Conservation (phyloP, 257 asterid species). For the Solanum chmielewskii region DNA sequence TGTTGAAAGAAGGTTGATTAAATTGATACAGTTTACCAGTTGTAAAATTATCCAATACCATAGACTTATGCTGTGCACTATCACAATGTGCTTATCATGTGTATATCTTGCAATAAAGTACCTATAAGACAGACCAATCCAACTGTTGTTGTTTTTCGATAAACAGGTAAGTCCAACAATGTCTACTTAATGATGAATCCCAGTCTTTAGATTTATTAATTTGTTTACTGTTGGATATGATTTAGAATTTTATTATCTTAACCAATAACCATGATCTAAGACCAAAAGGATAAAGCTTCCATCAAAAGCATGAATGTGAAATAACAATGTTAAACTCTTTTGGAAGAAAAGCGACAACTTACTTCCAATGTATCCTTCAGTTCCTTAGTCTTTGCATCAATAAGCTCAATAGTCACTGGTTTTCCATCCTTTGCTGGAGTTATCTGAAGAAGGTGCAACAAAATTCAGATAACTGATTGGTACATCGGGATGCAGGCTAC, state of each 20-base stretch:
- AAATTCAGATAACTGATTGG: neutral
- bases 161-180: neutral
- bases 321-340: neutral
- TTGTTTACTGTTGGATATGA: neutral
- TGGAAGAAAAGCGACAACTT: neutral
- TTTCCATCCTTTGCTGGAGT: constrained; percentile 97
- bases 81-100: neutral
- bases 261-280: neutral
- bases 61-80: neutral
- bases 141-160: neutral
- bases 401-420: constrained; percentile 88
- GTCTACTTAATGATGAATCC: neutral
- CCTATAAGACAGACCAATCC: neutral
- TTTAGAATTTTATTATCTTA: constrained; percentile 3
- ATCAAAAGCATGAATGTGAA: neutral
- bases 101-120: neutral
- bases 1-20: neutral
- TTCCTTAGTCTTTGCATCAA: constrained; percentile 97
- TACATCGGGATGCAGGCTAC: neutral
- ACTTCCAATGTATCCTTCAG: constrained; percentile 83
- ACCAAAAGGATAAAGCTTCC: neutral
- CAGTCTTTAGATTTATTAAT: neutral
- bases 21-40: neutral
- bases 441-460: constrained; percentile 29
- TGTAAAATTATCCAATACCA: neutral